Evolutionary conservation across 1,284 basidiomycete species (phyloP), one percentile per base, ranked within the genome.

Genomic region (Naganishia sp.): DNA sequence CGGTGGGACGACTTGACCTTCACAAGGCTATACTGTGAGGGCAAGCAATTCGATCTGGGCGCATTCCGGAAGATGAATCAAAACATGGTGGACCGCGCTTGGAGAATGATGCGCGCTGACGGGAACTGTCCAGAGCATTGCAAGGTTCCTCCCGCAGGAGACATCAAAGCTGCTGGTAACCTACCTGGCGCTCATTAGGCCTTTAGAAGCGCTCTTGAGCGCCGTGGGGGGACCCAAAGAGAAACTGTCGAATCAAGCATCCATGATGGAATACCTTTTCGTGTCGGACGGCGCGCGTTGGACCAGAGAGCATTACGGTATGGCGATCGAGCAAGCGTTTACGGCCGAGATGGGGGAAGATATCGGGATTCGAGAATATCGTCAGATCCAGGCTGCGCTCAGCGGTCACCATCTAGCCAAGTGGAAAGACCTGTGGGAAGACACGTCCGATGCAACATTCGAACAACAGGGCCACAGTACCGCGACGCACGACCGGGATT

Each of bases 381-480:
- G 53, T 2, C 53, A 55, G 39, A 36, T 55, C 5, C 53, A 55
- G 39, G 53, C 18, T 7, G 53, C 53, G n/a, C 13, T 55, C 16
- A 36, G 33, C 23, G 53, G 53, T n/a, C 11, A 55, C 21, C n/a
- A 36, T 21, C 39, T 42, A 11, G 28, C 52, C 7, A 53, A 53
- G 33, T 53, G 52, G 52, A 33, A 21, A 6, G 25, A 53, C 4
- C 13, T 53, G 2, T 31, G 16, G 7, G 23, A 25, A 6, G 52
- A 53, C 33, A 31, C 25, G 6, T 13, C 25, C 5, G 52, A 53
- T 15, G 53, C 33, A 3, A 23, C 18, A 15, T 53, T 42, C 16
- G 33, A 42, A 16, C 53, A 42, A 21, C 36, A 55, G 16, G 33
- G 53, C n/a, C 53, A 42, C 23, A 53, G 23, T 21, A 53, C 52